Evolutionary conservation across 1,284 basidiomycete genomes (phyloP).

Genomic region (Naganishia albida): DNA sequence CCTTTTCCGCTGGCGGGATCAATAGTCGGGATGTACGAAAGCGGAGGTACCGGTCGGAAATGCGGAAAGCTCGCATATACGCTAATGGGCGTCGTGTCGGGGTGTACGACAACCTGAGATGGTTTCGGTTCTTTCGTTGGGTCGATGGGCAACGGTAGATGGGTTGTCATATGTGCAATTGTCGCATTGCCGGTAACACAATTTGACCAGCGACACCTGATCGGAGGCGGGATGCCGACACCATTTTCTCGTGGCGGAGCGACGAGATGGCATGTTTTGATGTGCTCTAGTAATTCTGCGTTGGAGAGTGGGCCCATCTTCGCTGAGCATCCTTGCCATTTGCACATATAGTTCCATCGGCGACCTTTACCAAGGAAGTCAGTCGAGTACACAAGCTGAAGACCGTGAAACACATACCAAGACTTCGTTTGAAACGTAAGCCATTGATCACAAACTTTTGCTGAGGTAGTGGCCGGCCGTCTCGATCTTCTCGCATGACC

Average conservation of each 20-base stretch:
- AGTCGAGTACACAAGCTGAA: not conserved
- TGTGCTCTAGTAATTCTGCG: conserved; percentile 27
- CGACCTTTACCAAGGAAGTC: conserved; percentile 17
- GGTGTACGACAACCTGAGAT: conserved; percentile 24
- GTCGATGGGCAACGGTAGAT: conserved; percentile 32
- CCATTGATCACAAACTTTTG: conserved; percentile 33
- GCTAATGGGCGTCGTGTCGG: conserved; percentile 13
- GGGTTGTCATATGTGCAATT: conserved; percentile 27
- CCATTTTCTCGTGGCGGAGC: conserved; percentile 1
- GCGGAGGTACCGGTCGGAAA: conserved; percentile 22
- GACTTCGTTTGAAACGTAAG: conserved; percentile 32
- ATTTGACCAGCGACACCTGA: conserved; percentile 23
- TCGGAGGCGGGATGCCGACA: not conserved
- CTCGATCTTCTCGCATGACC: conserved; percentile 30
- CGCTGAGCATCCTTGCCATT: conserved; percentile 31
- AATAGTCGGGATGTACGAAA: conserved; percentile 8
- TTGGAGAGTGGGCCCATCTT: conserved; percentile 21
- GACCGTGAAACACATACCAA: conserved; percentile 10
- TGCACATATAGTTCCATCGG: conserved; percentile 28
- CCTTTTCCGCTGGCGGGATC: not conserved
- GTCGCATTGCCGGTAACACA: conserved; percentile 18
- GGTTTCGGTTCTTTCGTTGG: conserved; percentile 24
- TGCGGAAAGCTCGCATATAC: conserved; percentile 23
- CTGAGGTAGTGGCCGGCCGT: conserved; percentile 24
- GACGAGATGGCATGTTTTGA: conserved; percentile 24